Base-by-base conservation (phyloP, 805 yeast genomes). In the Myxozyma monticola region DNA sequence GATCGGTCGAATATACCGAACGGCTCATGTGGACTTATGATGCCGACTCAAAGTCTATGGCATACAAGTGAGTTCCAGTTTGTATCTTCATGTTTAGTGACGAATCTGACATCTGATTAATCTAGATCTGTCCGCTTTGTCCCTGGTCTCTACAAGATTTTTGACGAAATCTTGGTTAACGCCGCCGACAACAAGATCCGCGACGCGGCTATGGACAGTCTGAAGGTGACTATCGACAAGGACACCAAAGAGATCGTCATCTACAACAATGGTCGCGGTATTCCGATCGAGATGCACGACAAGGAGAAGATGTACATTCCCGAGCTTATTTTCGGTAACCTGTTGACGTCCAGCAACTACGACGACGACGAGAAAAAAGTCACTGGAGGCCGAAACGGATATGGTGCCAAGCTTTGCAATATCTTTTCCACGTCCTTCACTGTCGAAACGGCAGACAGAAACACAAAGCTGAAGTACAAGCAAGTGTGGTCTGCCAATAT, bases 181-280 rank as follows among this genome's bases (percentile, higher is more conserved):
- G 98, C 99, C 4, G 99, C 99, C 12, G 99, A 93, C 70, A 93
- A 93, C 74, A 93, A 93, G 72, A 91, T 91, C 54, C 80, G 98
- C 60, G 99, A 93, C 66, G 88, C 96, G 1, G 60, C 77, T 8
- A 93, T 93, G 99, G 85, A 81, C 60, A 81, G 78, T 61, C 80
- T 93, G 55, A 87, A 81, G 49, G 98, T 93, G n/a, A 76, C 71
- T 34, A 88, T 93, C 49, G 84, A 87, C 61, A 75, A 83, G 3
- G 96, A 84, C 51, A 74, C 76, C 44, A 88, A 88, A 64, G 63
- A 78, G 17, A 86, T 93, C 37, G 80, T 82, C 49, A 91, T 93
- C 4, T 81, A 79, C 72, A 93, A 93, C 68, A 97, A 93, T 64
- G 99, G 99, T 51, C 80, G 78, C 53, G 98, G 99, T 67, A 93